Evolutionary conservation across 208 protist species (phyloP).

Genomic region (Jaenimonas drosophilae): DNA sequence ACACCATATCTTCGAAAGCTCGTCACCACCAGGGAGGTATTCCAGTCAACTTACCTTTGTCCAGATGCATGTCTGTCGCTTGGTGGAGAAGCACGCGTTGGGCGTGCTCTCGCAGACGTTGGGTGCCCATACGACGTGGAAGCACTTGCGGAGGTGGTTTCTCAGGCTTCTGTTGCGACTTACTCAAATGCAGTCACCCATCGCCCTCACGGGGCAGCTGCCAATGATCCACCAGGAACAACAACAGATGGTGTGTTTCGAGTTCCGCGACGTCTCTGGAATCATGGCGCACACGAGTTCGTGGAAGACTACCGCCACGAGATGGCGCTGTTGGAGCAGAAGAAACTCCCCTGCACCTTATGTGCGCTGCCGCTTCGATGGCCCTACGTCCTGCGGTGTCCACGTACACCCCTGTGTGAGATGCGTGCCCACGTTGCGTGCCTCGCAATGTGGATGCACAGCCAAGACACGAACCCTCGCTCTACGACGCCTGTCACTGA

Average conservation of each 20-base stretch:
- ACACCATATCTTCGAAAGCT: no score
- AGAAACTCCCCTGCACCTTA: constrained; percentile 51
- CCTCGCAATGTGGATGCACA: constrained; percentile 66
- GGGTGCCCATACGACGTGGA: no score
- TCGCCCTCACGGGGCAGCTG: background rate
- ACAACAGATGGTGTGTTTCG: background rate
- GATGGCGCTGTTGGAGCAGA: constrained; percentile 18
- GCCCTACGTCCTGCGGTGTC: constrained; percentile 52
- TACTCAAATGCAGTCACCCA: background rate
- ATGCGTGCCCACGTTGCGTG: constrained; percentile 54
- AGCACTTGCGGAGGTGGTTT: no score
- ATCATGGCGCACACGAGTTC: constrained; percentile 40
- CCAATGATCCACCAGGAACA: background rate
- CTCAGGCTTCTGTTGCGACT: background rate
- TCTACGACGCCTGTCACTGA: background rate
- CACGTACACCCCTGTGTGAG: constrained; percentile 49
- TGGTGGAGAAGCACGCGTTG: no score
- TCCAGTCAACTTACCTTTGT: no score
- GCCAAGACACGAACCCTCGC: constrained; percentile 3
- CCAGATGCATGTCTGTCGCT: no score
- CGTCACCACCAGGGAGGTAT: no score
- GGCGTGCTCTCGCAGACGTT: background rate
- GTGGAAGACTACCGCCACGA: constrained; percentile 30
- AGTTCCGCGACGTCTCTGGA: constrained; percentile 19
- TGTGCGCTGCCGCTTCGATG: constrained; percentile 54